phyloP scores from a whole-genome alignment of 306 rosid species.

The Cercis canadensis region DNA sequence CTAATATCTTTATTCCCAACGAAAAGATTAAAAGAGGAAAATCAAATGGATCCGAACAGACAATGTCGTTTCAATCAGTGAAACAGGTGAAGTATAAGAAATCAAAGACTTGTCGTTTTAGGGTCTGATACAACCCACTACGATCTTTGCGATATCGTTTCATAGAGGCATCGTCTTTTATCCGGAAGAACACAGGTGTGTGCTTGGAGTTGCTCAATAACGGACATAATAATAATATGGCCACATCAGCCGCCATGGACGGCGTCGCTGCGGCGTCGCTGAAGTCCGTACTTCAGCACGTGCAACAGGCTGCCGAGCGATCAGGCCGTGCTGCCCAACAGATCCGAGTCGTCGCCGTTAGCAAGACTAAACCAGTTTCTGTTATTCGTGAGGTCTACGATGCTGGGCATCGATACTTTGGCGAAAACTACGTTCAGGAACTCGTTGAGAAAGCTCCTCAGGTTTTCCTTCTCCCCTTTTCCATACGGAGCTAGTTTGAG shows the following conservation, averaged over 20 bases:
- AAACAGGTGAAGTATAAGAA: too few relatives aligned
- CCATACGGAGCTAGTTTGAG: too few relatives aligned
- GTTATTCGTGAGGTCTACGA: slow-evolving; percentile 75
- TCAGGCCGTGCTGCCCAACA: slow-evolving; percentile 54
- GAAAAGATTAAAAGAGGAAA: too few relatives aligned
- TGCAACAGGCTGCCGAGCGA: slow-evolving; percentile 66
- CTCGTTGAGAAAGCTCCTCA: slow-evolving; percentile 81
- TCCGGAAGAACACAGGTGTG: too few relatives aligned
- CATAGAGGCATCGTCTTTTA: too few relatives aligned
- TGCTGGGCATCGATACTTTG: slow-evolving; percentile 89
- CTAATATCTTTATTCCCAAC: too few relatives aligned
- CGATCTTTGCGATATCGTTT: too few relatives aligned
- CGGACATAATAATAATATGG: background rate
- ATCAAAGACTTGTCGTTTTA: too few relatives aligned
- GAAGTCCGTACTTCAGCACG: slow-evolving; percentile 62
- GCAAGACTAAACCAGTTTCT: slow-evolving; percentile 83
- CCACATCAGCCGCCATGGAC: slow-evolving; percentile 29
- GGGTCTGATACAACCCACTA: too few relatives aligned
- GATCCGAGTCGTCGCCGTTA: slow-evolving; percentile 80
- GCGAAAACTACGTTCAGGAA: slow-evolving; percentile 94
- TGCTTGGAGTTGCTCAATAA: background rate
- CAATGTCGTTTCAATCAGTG: too few relatives aligned
- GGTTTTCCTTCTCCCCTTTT: slow-evolving; percentile 51
- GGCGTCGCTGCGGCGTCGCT: slow-evolving; percentile 52
- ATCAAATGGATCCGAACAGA: too few relatives aligned